These are phyloP conservation scores for Colletotrichum melonis DNA, from an alignment of 2,329 filamentous ascomycete genomes.

Conservation along the genomic window DNA sequence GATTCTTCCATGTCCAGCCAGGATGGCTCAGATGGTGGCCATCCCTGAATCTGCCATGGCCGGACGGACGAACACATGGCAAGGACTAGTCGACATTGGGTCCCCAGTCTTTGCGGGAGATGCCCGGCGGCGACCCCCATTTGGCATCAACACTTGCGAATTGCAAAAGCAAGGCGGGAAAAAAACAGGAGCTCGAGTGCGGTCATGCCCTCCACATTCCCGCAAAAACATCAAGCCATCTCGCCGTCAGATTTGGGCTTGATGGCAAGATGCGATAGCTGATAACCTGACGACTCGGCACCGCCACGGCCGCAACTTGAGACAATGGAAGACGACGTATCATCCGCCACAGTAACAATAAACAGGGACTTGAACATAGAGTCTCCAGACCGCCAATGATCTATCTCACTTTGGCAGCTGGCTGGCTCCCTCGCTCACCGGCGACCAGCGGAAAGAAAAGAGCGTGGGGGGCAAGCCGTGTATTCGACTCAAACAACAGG, in stretches of 20 bases:
- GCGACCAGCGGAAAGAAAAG: conserved; percentile 14
- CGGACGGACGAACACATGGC: conserved; percentile 23
- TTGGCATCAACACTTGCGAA: not conserved
- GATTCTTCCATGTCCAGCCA: conserved; percentile 28
- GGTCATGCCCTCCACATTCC: conserved; percentile 4
- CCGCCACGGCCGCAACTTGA: conserved; percentile 14
- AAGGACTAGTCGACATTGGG: conserved; percentile 19
- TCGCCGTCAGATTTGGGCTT: conserved; percentile 21
- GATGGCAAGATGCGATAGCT: conserved; percentile 29
- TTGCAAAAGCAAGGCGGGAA: not conserved
- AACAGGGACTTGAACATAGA: not conserved
- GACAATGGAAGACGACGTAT: conserved; percentile 3
- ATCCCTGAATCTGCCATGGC: conserved; percentile 29
- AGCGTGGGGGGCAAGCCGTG: conserved; percentile 7
- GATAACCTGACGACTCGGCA: conserved; percentile 28
- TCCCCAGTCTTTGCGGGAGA: conserved; percentile 23
- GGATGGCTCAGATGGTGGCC: conserved; percentile 29
- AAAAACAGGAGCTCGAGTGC: not conserved
- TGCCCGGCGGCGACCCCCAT: not conserved
- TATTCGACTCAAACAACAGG: not conserved
- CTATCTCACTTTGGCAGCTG: not conserved
- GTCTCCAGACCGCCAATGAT: conserved; percentile 6
- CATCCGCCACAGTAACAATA: not conserved
- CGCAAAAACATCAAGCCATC: conserved; percentile 25
- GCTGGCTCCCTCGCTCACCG: conserved; percentile 1